Conservation (phyloP, 768 basidiomycete species). For the Pleurotus djamor region DNA sequence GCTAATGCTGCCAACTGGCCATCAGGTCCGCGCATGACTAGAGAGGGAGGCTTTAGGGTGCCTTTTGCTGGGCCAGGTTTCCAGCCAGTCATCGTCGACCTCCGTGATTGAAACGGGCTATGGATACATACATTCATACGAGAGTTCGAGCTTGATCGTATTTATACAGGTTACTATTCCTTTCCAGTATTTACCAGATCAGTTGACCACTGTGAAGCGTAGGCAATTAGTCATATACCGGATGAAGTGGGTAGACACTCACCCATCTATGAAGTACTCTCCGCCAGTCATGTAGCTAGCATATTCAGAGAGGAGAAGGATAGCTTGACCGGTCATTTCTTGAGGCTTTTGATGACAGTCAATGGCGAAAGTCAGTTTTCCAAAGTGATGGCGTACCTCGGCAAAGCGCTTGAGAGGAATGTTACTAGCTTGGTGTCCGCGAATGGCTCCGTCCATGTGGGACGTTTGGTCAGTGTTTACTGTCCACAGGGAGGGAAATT, state of each 20-base stretch:
- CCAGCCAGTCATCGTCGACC: conserved; percentile 41
- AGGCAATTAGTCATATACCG: too few relatives aligned
- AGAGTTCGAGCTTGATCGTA: background rate
- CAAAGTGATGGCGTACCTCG: too few relatives aligned
- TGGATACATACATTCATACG: background rate
- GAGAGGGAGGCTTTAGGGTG: conserved; percentile 18
- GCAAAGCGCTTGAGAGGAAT: conserved; percentile 60
- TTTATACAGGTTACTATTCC: background rate
- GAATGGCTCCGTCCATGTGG: conserved; percentile 46
- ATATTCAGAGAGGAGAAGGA: conserved; percentile 50
- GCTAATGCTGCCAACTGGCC: conserved; percentile 44
- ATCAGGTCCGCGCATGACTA: conserved; percentile 18
- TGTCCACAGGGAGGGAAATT: conserved; percentile 13
- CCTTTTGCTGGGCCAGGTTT: conserved; percentile 38
- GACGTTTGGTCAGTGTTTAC: conserved; percentile 61
- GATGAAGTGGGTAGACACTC: conserved; percentile 13
- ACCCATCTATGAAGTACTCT: conserved; percentile 59
- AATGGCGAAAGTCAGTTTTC: too few relatives aligned
- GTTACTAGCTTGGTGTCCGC: conserved; percentile 44
- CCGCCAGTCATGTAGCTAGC: conserved; percentile 58
- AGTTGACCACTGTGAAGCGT: conserved; percentile 21
- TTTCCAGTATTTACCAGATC: conserved; percentile 18
- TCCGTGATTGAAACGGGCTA: conserved; percentile 25
- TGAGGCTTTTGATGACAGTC: conserved; percentile 32
- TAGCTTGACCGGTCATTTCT: conserved; percentile 54